phyloP scores from a whole-genome alignment of 129 eudicot species.

The Escallonia herrerae region DNA sequence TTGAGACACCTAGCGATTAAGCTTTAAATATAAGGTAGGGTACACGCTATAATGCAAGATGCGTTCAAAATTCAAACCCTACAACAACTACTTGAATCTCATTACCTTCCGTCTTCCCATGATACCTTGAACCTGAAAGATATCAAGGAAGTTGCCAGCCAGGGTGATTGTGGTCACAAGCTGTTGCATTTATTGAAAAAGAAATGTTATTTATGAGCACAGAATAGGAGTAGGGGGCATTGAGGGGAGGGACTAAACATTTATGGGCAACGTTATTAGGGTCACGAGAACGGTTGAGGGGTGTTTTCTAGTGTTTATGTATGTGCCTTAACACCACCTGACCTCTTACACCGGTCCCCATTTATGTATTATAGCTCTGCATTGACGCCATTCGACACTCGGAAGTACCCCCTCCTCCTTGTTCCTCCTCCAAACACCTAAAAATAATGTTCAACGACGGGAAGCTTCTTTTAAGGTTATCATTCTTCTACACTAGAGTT shows the following conservation, averaged over 20 bases:
- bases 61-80: neutral
- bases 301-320: neutral
- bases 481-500: no score
- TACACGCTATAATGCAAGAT: neutral
- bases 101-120: neutral
- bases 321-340: neutral
- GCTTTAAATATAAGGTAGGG: neutral
- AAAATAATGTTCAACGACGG: no score
- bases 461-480: no score
- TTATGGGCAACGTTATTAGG: conserved; percentile 1
- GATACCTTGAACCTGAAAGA: neutral
- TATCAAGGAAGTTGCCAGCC: neutral
- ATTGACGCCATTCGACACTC: no score
- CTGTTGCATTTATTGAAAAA: conserved; percentile 13
- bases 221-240: neutral
- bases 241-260: neutral
- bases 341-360: no score
- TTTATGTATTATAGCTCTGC: no score
- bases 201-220: neutral
- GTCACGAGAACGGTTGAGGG: conserved; percentile 13
- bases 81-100: neutral
- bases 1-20: neutral
- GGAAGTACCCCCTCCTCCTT: no score
- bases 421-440: no score
- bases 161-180: conserved; percentile 8